A percentile compares a stretch with the other conserved stretches of the same genome.
Evolutionary conservation across 192 early-diverging fungal genomes (phyloP).

Genomic region (Podila horticola): DNA sequence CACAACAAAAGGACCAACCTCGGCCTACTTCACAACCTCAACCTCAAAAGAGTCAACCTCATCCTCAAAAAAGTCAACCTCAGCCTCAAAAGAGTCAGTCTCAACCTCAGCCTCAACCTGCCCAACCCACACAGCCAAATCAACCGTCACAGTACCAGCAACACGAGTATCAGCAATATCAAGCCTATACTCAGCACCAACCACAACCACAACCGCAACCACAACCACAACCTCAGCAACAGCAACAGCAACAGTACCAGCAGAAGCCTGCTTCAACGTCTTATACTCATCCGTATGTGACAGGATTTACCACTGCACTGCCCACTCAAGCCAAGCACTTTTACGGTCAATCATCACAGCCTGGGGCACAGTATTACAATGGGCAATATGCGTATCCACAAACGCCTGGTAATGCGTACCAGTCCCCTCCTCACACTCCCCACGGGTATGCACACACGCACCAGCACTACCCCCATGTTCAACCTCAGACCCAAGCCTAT

Average conservation of each 20-base stretch:
- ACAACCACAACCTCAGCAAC: not conserved
- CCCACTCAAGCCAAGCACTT: no score
- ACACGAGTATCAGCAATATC: slow-evolving; percentile 1
- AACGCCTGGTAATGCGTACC: not conserved
- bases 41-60: slow-evolving; percentile 5
- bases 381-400: slow-evolving; percentile 4
- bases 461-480: no score
- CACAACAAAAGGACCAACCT: slow-evolving; percentile 3
- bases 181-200: slow-evolving; percentile 3
- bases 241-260: slow-evolving; percentile 9
- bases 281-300: not conserved
- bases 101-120: not conserved
- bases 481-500: no score
- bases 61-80: slow-evolving; percentile 2
- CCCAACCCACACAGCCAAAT: no score
- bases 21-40: not conserved
- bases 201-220: not conserved
- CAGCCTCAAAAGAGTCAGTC: slow-evolving; percentile 5
- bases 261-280: not conserved
- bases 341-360: no score
- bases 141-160: no score
- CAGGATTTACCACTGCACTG: not conserved
- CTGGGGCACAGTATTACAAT: not conserved
- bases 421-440: no score
- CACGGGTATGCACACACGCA: no score